Evolutionary conservation across 2,329 filamentous ascomycete genomes (phyloP).

Genomic region (Fusarium sororula): DNA sequence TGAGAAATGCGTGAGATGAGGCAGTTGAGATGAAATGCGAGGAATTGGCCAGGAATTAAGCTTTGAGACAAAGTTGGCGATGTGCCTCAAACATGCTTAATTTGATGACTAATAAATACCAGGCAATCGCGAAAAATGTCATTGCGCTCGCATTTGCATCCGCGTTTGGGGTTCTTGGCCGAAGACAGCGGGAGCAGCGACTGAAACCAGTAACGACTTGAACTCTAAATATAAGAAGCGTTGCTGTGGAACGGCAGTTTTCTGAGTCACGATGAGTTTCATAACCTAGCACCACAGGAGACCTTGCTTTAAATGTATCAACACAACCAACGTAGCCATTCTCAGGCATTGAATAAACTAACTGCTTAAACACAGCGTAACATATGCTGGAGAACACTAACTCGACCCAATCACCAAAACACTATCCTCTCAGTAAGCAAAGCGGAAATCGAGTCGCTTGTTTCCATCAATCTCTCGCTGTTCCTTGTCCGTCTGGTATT

Average conservation of each 20-base stretch:
- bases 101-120: constrained; percentile 4
- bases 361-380: not conserved
- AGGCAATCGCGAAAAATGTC: constrained; percentile 1
- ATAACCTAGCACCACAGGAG: not conserved
- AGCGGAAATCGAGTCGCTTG: constrained; percentile 61
- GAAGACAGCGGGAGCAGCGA: constrained; percentile 1
- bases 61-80: not conserved
- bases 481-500: constrained; percentile 57
- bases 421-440: constrained; percentile 48
- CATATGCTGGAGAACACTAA: not conserved
- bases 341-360: not conserved
- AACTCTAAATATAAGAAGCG: not conserved
- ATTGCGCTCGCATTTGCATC: not conserved
- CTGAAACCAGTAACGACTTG: constrained; percentile 4
- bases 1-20: not conserved
- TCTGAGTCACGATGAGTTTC: not conserved
- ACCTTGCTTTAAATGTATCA: not conserved
- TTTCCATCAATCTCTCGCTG: constrained; percentile 59
- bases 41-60: not conserved
- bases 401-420: not conserved
- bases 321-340: not conserved
- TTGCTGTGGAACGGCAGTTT: not conserved
- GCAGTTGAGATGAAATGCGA: not conserved
- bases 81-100: not conserved
- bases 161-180: constrained; percentile 6